Conservation (phyloP, 495 filamentous ascomycete genomes). For the Trichoderma reesei region DNA sequence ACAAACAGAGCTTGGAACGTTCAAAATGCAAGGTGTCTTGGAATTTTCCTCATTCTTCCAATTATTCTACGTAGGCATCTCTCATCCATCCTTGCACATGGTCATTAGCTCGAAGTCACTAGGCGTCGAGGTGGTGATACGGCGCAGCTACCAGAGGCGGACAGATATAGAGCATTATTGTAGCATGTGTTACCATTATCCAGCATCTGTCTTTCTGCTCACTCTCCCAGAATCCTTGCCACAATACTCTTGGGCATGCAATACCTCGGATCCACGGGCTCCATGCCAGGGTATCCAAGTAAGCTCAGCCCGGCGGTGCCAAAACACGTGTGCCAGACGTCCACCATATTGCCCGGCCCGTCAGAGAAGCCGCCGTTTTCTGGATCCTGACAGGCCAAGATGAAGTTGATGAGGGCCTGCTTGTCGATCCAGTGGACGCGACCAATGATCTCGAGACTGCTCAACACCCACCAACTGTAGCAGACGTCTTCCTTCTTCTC, state of each 20-base stretch:
- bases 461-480: slow-evolving; percentile 96
- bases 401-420: slow-evolving; percentile 65
- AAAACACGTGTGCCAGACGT: slow-evolving; percentile 94
- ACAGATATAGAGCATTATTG: neutral
- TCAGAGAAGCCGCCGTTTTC: slow-evolving; percentile 82
- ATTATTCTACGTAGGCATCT: too few relatives aligned
- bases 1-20: too few relatives aligned
- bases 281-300: slow-evolving; percentile 60
- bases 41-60: too few relatives aligned
- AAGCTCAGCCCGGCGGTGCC: slow-evolving; percentile 83
- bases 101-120: too few relatives aligned
- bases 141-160: neutral
- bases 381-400: slow-evolving; percentile 77
- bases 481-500: slow-evolving; percentile 96
- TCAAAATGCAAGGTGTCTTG: too few relatives aligned
- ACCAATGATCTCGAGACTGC: slow-evolving; percentile 81
- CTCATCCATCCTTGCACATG: too few relatives aligned
- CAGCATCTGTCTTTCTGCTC: neutral
- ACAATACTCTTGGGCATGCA: slow-evolving; percentile 67
- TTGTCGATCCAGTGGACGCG: slow-evolving; percentile 85
- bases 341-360: slow-evolving; percentile 85
- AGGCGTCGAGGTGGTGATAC: too few relatives aligned
- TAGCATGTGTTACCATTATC: neutral
- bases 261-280: slow-evolving; percentile 80
- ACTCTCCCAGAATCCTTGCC: slow-evolving; percentile 39